Evolutionary conservation across 2,329 filamentous ascomycete genomes (phyloP), one percentile per base, ranked within the genome.

Genomic region (Aotearoamyces nothofagi): DNA sequence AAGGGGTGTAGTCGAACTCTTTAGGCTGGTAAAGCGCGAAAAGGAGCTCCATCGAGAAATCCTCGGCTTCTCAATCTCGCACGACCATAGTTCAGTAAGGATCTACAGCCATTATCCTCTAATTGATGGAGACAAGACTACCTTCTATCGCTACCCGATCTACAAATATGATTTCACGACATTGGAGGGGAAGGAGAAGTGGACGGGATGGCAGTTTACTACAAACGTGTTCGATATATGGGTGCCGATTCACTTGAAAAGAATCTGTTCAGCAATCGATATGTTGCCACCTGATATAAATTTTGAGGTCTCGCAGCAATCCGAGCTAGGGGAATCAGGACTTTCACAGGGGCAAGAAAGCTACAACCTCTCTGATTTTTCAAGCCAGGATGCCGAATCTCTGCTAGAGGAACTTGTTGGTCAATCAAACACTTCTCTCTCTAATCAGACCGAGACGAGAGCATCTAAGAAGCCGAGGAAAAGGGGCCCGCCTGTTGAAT

Each of bases 41-140:
- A 19, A 42, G 2, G 51, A 58, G 33, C 27, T 58, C n/a, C 7
- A 58, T 33, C 46, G 49, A 11, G 39, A 58, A 35, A 51, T 60
- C 17, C 44, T 60, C 23, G 23, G 7, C 13, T 25, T 25, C 23
- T 25, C 23, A 10, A 25, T 25, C 12, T 10, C 23, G 12, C 9
- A 30, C 14, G 20, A 30, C 6, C 13, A 30, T 8, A 7, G n/a
- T 4, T 20, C 31, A 6, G 45, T 47, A 2, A 33, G 42, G 23
- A 46, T 49, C 22, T 49, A 45, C 27, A 38, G 44, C n/a, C 39
- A 50, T 24, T 49, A 49, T 27, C 31, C 45, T 33, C 26, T 48
- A 13, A 30, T 30, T 2, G n/a, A 17, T 10, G 13, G 20, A 26
- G 9, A 17, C 2, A 16, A 30, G 13, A 39, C 34, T 11, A 37